These are phyloP conservation scores for Coemansia sp. DNA, from an alignment of 192 early-diverging fungal species.

Conservation along the genomic window DNA sequence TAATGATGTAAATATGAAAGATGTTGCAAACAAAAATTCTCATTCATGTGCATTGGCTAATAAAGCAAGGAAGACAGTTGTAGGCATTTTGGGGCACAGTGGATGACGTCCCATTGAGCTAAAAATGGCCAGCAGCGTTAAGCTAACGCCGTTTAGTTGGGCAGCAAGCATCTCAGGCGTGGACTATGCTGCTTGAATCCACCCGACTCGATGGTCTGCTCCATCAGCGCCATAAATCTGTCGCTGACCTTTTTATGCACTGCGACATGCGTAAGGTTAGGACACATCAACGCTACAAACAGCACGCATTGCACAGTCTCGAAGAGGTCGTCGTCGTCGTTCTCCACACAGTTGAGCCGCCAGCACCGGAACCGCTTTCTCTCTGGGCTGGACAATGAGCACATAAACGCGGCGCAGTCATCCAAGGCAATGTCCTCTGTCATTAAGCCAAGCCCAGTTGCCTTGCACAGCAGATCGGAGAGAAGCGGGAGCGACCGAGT, in stretches of 20 bases:
- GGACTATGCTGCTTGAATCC: not conserved
- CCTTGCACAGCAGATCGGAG: not conserved
- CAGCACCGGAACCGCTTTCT: constrained; percentile 3
- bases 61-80: too few relatives aligned
- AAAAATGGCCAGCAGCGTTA: too few relatives aligned
- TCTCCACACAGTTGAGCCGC: not conserved
- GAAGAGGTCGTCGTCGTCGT: not conserved
- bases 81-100: too few relatives aligned
- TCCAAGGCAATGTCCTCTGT: not conserved
- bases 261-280: not conserved
- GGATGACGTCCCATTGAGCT: too few relatives aligned
- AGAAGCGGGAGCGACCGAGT: not conserved
- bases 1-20: not conserved
- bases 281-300: not conserved
- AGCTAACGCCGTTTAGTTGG: too few relatives aligned
- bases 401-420: not conserved
- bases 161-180: not conserved
- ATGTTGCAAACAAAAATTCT: not conserved
- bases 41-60: too few relatives aligned
- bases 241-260: not conserved
- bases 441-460: not conserved
- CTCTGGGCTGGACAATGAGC: not conserved
- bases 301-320: not conserved
- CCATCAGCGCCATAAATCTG: not conserved
- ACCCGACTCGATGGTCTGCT: not conserved